A percentile compares a stretch with the other conserved stretches of the same genome.
Evolutionary conservation across 768 basidiomycete species (phyloP).

Genomic region (Mycena belliarum): DNA sequence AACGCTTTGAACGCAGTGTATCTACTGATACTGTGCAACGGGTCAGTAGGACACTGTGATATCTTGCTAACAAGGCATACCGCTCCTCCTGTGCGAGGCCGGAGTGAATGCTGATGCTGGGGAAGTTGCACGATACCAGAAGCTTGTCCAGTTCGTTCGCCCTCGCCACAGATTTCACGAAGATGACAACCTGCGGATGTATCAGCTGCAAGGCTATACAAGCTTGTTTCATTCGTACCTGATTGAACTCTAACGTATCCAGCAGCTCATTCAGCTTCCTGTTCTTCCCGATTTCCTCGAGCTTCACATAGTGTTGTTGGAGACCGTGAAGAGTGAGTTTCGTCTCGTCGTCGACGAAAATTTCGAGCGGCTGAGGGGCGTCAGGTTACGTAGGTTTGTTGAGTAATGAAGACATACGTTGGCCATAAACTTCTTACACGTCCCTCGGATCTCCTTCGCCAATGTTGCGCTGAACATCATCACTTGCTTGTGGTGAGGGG

Average conservation of each 20-base stretch:
- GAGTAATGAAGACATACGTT: slow-evolving; percentile 67
- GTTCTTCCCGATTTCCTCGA: slow-evolving; percentile 95
- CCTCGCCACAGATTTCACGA: slow-evolving; percentile 96
- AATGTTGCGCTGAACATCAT: slow-evolving; percentile 99
- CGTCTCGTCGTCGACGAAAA: slow-evolving; percentile 99
- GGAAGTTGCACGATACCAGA: slow-evolving; percentile 96
- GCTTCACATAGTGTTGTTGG: slow-evolving; percentile 97
- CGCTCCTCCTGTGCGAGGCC: slow-evolving; percentile 94
- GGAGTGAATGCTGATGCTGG: slow-evolving; percentile 96
- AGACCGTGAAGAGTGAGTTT: slow-evolving; percentile 97
- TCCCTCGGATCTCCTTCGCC: slow-evolving; percentile 93
- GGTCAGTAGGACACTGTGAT: neutral
- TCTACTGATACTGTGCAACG: slow-evolving; percentile 70
- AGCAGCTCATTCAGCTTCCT: slow-evolving; percentile 94
- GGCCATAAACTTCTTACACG: slow-evolving; percentile 99
- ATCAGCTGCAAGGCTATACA: neutral
- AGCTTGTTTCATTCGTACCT: slow-evolving; percentile 52
- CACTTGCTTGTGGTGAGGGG: slow-evolving; percentile 99
- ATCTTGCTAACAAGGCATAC: slow-evolving; percentile 47
- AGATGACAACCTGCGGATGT: slow-evolving; percentile 90
- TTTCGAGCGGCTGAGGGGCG: slow-evolving; percentile 83
- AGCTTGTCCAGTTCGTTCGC: slow-evolving; percentile 97
- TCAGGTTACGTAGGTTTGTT: neutral
- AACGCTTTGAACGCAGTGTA: slow-evolving; percentile 99
- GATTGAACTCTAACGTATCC: slow-evolving; percentile 97